Base-by-base conservation (phyloP, 306 rosid genomes). In the Cucurbita ficifolia region DNA sequence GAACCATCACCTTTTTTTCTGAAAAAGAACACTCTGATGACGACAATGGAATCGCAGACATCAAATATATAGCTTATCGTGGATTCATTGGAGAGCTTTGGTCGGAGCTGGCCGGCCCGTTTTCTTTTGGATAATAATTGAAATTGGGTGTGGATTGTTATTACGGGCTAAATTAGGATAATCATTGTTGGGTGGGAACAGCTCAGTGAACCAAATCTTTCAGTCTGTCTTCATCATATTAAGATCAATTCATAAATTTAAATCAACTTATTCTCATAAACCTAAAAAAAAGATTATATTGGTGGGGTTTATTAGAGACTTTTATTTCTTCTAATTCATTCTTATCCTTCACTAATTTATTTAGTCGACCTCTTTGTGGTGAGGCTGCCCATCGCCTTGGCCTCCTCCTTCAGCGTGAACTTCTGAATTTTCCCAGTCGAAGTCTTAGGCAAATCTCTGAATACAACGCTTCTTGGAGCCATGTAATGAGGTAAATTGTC, bases 391-490 rank as follows among this genome's bases (percentile, higher is more conserved):
- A 90, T 86, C 43, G 85, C 86, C 81, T 81, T 90, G 2, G 98
- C 89, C 76, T 83, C 87, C 76, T 86, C 84, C 78, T 81, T 82
- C 10, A 93, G 79, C 56, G 83, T 77, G 83, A 38, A 87, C 59
- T 93, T 93, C 56, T 88, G 96, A 16, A 81, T 86, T 83, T 93
- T 93, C 29, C 98, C 98, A 1, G 98, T 93, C 7, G 93, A 87
- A 62, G 96, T 90, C 85, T 87, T 87, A 2, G 98, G 98, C 75
- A 93, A 78, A 76, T 90, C 96, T 48, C 53, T 24, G 19, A 93
- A 93, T 29, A 93, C 80, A 10, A 90, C 92, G 29, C 87, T 84
- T 75, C 71, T 78, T 24, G 98, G 98, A 82, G 88, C 87, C 97
- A 90, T 93, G 73, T 77, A 90, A 43, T 40, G 91, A 7, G 98